Base-by-base conservation (phyloP, 257 asterid species). In the Oldenlandia corymbosa region DNA sequence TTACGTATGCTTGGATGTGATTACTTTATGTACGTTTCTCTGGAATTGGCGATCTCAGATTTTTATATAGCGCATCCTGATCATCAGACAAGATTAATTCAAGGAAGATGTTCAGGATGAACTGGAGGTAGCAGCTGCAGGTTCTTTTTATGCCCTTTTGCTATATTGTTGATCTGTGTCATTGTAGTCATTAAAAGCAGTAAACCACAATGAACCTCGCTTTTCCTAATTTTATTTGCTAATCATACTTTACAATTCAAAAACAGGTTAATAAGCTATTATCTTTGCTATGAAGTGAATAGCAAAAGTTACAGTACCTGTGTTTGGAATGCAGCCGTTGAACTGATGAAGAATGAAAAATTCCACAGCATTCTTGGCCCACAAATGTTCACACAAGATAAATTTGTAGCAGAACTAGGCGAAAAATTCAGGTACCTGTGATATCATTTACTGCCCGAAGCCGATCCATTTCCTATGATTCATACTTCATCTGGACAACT, bases 361-460 rank as follows among this genome's bases (percentile, higher is more conserved):
- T 88, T 81, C 48, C 81, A 74, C n/a, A 87, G 86, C 30, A 65
- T 87, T 26, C 45, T 87, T 34, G 86, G 85, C 17, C 82, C 79
- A 21, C 78, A 73, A 52, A 69, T 24, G 28, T 60, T 75, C 24
- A 31, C 61, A 6, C 81, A 74, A 42, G 80, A 78, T 28, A 39
- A 70, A 9, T 71, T 87, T 53, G 62, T 76, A 16, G 79, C 79
- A 23, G 76, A 84, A 51, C 75, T 85, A 4, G 93, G 84, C 17
- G 66, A 41, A 72, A 68, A 69, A 55, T 60, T 27, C 83, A 45
- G 30, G 80, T 87, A 1, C 93, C 93, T 48, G 16, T 68, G 20
- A 21, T 64, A 46, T 9, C 39, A 34, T 34, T 80, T 21, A 71
- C 83, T 24, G 75, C 78, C 18, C 68, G 76, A 57, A 74, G 73